phyloP scores from a whole-genome alignment of 345 rosid genomes.

The Euphorbia lathyris region DNA sequence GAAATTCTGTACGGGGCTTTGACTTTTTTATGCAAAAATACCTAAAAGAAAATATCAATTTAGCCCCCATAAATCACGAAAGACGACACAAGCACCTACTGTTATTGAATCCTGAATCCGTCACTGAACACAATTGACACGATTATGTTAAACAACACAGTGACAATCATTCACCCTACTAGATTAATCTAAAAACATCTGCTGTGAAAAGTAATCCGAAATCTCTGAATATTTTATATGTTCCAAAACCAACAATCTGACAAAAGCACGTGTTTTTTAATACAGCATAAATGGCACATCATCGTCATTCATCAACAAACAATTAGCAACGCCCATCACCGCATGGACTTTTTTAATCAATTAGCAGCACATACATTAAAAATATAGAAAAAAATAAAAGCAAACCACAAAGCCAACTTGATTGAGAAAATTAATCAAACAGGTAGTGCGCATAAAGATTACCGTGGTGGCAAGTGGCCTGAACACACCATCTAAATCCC shows the following conservation, averaged over 20 bases:
- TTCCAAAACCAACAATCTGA: slow-evolving; percentile 9
- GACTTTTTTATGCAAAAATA: no score
- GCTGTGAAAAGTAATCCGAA: background rate
- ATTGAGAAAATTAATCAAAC: slow-evolving; percentile 27
- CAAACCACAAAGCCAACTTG: slow-evolving; percentile 9
- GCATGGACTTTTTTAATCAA: background rate
- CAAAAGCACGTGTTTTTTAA: slow-evolving; percentile 4
- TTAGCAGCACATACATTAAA: slow-evolving; percentile 2
- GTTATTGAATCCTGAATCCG: no score
- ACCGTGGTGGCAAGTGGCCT: no score
- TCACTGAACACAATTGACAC: no score
- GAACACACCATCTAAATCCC: background rate
- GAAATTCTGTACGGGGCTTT: no score
- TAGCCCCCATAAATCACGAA: no score
- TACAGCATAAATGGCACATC: background rate
- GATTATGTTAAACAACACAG: no score
- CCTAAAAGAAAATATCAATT: no score
- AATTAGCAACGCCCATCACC: background rate
- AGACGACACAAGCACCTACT: no score
- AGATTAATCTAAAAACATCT: background rate
- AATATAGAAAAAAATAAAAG: background rate
- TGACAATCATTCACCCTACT: slow-evolving; percentile 5
- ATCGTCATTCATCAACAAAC: background rate
- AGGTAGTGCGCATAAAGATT: background rate
- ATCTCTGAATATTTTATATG: background rate